phyloP scores from a whole-genome alignment of 2,329 filamentous ascomycete genomes.

The Alternaria brassicae region DNA sequence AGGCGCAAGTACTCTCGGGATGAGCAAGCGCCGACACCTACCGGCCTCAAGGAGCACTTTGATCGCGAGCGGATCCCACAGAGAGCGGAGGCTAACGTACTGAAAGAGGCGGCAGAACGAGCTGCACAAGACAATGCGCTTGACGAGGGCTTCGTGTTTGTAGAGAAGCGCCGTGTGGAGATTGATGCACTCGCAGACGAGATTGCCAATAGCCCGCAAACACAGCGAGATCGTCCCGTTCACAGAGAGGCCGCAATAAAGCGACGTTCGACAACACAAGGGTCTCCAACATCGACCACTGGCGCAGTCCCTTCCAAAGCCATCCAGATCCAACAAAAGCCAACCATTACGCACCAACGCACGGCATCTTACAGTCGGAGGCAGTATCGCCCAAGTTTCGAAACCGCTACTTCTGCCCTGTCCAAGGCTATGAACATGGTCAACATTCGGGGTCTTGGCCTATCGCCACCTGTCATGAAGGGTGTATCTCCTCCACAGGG shows the following conservation, averaged over 20 bases:
- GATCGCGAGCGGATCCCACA: slow-evolving; percentile 53
- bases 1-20: slow-evolving; percentile 69
- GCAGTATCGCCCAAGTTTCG: slow-evolving; percentile 74
- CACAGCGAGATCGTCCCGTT: slow-evolving; percentile 54
- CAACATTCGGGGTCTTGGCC: slow-evolving; percentile 76
- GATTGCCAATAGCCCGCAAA: slow-evolving; percentile 79
- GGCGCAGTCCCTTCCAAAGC: slow-evolving; percentile 76
- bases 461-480: slow-evolving; percentile 65
- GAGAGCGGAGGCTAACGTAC: slow-evolving; percentile 47
- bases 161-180: slow-evolving; percentile 94
- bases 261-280: slow-evolving; percentile 80
- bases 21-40: slow-evolving; percentile 53
- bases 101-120: slow-evolving; percentile 62
- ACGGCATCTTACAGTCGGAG: slow-evolving; percentile 81
- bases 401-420: slow-evolving; percentile 86
- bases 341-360: slow-evolving; percentile 70
- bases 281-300: slow-evolving; percentile 70
- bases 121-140: slow-evolving; percentile 87
- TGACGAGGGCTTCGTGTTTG: slow-evolving; percentile 92
- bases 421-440: slow-evolving; percentile 95
- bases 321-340: slow-evolving; percentile 74
- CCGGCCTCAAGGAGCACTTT: slow-evolving; percentile 58
- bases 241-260: slow-evolving; percentile 69
- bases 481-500: slow-evolving; percentile 74
- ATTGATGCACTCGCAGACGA: slow-evolving; percentile 98